Conservation (phyloP, 2,329 filamentous ascomycete genomes). For the Graphilbum ipis-grandicollis region DNA sequence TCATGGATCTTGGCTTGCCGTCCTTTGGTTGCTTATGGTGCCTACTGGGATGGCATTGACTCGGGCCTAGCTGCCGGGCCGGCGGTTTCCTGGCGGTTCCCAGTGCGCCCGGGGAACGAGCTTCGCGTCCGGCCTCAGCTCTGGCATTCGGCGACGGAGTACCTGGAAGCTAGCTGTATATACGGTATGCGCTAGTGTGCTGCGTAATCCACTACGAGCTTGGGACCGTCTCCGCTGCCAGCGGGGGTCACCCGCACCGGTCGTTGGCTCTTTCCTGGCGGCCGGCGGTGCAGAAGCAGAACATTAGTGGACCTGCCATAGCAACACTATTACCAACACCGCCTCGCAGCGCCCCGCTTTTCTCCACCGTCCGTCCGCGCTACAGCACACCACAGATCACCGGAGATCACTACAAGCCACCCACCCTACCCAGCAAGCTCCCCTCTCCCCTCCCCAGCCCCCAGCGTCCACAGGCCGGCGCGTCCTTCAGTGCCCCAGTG, state of each 20-base stretch:
- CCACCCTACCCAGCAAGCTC: too few relatives aligned
- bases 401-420: neutral
- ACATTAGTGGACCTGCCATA: conserved; percentile 3
- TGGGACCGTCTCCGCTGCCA: conserved; percentile 6
- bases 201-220: conserved; percentile 9
- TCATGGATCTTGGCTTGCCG: too few relatives aligned
- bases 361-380: neutral
- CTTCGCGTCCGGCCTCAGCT: neutral
- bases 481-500: too few relatives aligned
- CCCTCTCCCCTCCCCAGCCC: too few relatives aligned
- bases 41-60: too few relatives aligned
- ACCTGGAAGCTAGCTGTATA: neutral
- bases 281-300: conserved; percentile 1
- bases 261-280: conserved; percentile 1
- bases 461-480: too few relatives aligned
- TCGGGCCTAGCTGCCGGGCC: too few relatives aligned
- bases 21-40: too few relatives aligned
- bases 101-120: too few relatives aligned
- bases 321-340: conserved; percentile 4
- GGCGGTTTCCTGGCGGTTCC: too few relatives aligned
- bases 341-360: neutral
- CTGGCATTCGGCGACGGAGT: neutral
- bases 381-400: neutral
- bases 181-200: conserved; percentile 6
- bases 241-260: conserved; percentile 8